Conservation (phyloP, 2,329 filamentous ascomycete species). For the Talaromyces sp. region DNA sequence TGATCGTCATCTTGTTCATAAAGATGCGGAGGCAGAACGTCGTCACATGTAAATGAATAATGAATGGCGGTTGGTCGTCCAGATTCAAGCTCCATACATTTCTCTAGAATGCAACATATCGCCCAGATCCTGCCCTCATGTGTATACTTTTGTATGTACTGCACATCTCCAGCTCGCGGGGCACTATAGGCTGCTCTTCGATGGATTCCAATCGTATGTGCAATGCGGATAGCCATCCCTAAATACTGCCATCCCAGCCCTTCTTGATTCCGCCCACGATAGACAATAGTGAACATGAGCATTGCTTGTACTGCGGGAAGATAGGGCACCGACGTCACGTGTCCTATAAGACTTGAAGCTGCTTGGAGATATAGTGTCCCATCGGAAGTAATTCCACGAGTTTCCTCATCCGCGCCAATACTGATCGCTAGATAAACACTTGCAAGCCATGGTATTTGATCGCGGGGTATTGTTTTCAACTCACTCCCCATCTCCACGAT, state of each 20-base stretch:
- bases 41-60: conserved; percentile 5
- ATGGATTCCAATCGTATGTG: conserved; percentile 5
- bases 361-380: conserved; percentile 5
- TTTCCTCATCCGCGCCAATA: conserved; percentile 3
- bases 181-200: conserved; percentile 5
- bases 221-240: conserved; percentile 6
- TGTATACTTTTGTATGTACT: background rate
- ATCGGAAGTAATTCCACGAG: background rate
- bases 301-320: conserved; percentile 6
- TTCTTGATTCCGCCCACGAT: conserved; percentile 6
- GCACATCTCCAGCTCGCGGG: background rate
- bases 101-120: conserved; percentile 7
- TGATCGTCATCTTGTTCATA: conserved; percentile 1
- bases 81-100: conserved; percentile 8
- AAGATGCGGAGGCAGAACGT: conserved; percentile 3
- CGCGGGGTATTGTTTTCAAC: background rate
- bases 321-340: conserved; percentile 7
- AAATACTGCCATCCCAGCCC: conserved; percentile 5
- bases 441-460: conserved; percentile 8
- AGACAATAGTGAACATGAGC: conserved; percentile 8
- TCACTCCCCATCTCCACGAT: background rate
- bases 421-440: conserved; percentile 4
- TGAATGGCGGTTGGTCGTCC: conserved; percentile 2
- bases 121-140: conserved; percentile 5
- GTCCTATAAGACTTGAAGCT: conserved; percentile 3